phyloP scores from a whole-genome alignment of 2,329 filamentous ascomycete species.

The Orbilia javanica region DNA sequence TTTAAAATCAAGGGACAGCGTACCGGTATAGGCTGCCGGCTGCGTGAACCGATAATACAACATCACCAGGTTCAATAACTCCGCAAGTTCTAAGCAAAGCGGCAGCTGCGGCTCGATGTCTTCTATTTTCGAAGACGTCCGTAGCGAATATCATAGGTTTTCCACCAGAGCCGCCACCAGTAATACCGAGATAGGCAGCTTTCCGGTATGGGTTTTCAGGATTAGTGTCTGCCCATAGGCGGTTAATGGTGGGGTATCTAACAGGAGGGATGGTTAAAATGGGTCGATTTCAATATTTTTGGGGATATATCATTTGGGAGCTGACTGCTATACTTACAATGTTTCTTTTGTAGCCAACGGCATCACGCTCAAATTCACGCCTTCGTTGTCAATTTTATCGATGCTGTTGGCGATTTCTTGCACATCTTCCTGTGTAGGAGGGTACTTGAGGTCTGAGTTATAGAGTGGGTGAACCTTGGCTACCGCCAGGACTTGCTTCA shows the following conservation, averaged over 20 bases:
- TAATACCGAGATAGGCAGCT: conserved; percentile 65
- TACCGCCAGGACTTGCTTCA: conserved; percentile 47
- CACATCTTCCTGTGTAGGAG: conserved; percentile 33
- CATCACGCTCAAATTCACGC: conserved; percentile 23
- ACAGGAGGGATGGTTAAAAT: not conserved
- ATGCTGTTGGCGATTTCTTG: conserved; percentile 11
- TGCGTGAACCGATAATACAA: conserved; percentile 65
- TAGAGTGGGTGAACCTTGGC: conserved; percentile 47
- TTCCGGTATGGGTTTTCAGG: conserved; percentile 63
- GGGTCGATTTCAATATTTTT: not conserved
- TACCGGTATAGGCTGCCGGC: conserved; percentile 66
- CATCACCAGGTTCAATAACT: conserved; percentile 65
- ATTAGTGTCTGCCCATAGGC: conserved; percentile 64
- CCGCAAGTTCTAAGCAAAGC: conserved; percentile 63
- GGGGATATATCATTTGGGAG: not conserved
- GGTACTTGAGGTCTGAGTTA: conserved; percentile 33
- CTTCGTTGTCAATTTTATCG: not conserved
- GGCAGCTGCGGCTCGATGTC: conserved; percentile 65
- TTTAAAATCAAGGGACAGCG: not conserved
- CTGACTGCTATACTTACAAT: conserved; percentile 35
- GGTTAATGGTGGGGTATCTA: conserved; percentile 64
- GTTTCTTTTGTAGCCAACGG: conserved; percentile 23
- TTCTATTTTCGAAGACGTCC: conserved; percentile 66
- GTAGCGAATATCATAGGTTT: conserved; percentile 66
- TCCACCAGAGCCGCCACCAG: conserved; percentile 64